Evolutionary conservation across 371 early-diverging fungal genomes (phyloP), one percentile per base, ranked within the genome.

Genomic region (Rhizopus sp.): DNA sequence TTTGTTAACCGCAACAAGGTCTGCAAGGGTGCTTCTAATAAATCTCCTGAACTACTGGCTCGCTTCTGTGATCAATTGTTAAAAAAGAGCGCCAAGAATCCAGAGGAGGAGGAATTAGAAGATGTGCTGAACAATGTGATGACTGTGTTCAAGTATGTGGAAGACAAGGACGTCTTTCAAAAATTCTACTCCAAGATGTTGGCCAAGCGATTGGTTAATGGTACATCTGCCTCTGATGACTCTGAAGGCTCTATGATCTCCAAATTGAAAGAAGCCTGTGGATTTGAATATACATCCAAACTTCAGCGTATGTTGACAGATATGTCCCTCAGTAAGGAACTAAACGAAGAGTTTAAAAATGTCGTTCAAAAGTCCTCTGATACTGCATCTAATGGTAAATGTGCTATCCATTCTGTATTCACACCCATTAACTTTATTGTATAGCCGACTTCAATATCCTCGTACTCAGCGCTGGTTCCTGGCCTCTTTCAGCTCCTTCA

Each of bases 101-200:
- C 82, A 0, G 94, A 93, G 59, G 94, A 94, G 69, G 83, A 78
- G 46, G 93, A 92, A 56, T 65, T 95, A 39, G 97, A 97, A 67
- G 89, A 88, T 49, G 80, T 90, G 5, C 77, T 97, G 55, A 89
- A 92, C 68, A 89, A 83, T 69, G 88, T 93, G 84, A 89, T 91
- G 73, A 86, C 84, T 7, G 69, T 93, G 10, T 93, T 92, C 75
- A 87, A 88, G 64, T 93, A 91, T 59, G 82, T 97, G 16, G 95
- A 94, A 50, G 95, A 95, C 71, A 91, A 92, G 69, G 97, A 97
- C 63, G 89, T 96, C 7, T 97, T 95, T 75, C 96, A 95, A 69
- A 92, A 93, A 76, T 92, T 92, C 56, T 97, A 97, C 71, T 86
- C 90, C n/a, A 84, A 87, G 57, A 86, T 84, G 77, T 66, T 97